Conservation (phyloP, 2,329 filamentous ascomycete species). For the Fusarium sp. region DNA sequence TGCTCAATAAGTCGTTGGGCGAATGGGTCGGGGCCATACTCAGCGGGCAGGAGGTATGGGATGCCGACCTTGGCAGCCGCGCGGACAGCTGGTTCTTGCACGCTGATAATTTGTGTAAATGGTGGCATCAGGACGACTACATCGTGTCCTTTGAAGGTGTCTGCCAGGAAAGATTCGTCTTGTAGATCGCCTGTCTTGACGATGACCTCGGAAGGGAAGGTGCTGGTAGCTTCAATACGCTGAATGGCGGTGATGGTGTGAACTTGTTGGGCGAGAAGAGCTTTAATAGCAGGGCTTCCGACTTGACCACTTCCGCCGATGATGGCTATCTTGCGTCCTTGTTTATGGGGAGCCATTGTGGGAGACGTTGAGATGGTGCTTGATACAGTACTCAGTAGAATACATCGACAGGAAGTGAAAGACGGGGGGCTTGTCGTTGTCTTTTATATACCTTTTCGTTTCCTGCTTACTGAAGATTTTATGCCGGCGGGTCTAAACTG, state of each 20-base stretch:
- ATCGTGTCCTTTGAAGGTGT: constrained; percentile 17
- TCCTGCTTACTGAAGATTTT: not conserved
- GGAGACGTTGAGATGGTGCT: not conserved
- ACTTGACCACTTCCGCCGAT: constrained; percentile 16
- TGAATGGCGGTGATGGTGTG: constrained; percentile 28
- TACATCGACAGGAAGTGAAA: rapidly evolving
- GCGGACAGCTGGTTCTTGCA: constrained; percentile 26
- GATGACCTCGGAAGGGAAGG: not conserved
- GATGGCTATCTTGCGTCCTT: constrained; percentile 21
- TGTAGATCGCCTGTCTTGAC: constrained; percentile 13
- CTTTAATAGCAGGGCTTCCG: constrained; percentile 1
- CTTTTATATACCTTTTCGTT: not conserved
- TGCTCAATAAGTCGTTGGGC: constrained; percentile 4
- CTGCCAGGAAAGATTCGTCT: constrained; percentile 16
- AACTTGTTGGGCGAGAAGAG: constrained; percentile 3
- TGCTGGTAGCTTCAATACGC: constrained; percentile 13
- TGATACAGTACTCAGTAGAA: not conserved
- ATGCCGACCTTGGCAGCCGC: constrained; percentile 9
- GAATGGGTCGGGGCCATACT: constrained; percentile 29
- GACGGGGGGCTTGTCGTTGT: no score
- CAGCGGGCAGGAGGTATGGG: constrained; percentile 13
- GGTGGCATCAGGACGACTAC: constrained; percentile 20
- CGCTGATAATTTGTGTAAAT: constrained; percentile 16
- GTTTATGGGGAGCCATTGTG: not conserved
- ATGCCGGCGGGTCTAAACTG: not conserved